Base-by-base conservation (phyloP, 2,329 filamentous ascomycete species). In the Exophiala lecanii-corni region DNA sequence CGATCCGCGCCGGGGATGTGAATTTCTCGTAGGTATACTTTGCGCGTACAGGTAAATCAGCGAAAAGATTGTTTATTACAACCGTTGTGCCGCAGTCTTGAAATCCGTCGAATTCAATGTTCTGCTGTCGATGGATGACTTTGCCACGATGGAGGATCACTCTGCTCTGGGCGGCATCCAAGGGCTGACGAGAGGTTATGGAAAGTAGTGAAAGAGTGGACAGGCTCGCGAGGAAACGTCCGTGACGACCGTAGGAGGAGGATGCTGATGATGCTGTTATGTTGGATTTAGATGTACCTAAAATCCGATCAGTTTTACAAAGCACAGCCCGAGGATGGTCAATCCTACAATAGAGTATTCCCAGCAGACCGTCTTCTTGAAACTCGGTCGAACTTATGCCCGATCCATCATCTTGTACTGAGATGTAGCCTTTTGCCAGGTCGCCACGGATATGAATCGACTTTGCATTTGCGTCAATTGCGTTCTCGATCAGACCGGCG, bases 41-140 rank as follows among this genome's bases (percentile, higher is more conserved):
- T 18, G 94, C 82, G 10, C 91, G 81, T 9, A 96, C 91, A 0
- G 91, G 89, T 78, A 96, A 86, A 45, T 82, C 84, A 0, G 89
- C 89, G 64, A 96, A 97, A 1, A 96, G 69, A 60, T 95, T 82
- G 43, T 82, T 78, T 4, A 94, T 83, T 0, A 74, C 75, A 2
- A 91, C 80, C 19, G 79, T 76, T 0, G 89, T 95, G 3, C 91
- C 91, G 66, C 86, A 79, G 15, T 69, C 62, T 43, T 73, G 75
- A n/a, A 51, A 25, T 56, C 36, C 73, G 69, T 34, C 85, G 75
- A 36, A 81, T 75, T 5, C 71, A 62, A 9, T 73, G 69, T 4
- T 79, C 76, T 4, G 85, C 83, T 1, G 72, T 65, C 42, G 84
- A 72, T 19, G 87, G 77, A 36, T 77, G 70, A 23, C 94, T 64